These are phyloP conservation scores for Kodamaea laetipori DNA, from an alignment of 805 yeast species.

Conservation along the genomic window DNA sequence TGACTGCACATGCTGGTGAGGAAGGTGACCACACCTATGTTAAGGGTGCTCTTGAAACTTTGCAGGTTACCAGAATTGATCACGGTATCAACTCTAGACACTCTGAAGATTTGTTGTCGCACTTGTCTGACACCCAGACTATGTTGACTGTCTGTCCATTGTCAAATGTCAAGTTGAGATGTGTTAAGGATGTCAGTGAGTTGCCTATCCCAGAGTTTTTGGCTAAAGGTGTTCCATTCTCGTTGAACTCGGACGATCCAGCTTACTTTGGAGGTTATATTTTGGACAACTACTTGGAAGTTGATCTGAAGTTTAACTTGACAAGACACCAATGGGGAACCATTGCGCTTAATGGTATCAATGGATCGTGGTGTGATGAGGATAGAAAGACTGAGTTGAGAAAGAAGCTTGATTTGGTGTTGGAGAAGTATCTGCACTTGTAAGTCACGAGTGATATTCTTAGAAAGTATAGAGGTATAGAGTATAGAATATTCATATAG, in stretches of 20 bases:
- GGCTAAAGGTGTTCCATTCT: conserved; percentile 66
- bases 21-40: conserved; percentile 81
- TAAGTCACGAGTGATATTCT: background rate
- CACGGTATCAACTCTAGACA: conserved; percentile 74
- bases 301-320: conserved; percentile 67
- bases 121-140: conserved; percentile 56
- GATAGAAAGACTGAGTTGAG: conserved; percentile 54
- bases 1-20: conserved; percentile 90
- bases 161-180: conserved; percentile 75
- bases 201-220: conserved; percentile 65
- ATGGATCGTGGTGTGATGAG: conserved; percentile 73
- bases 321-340: conserved; percentile 58
- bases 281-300: conserved; percentile 69
- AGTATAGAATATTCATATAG: background rate
- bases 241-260: conserved; percentile 78
- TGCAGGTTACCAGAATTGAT: conserved; percentile 65
- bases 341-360: conserved; percentile 65
- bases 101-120: conserved; percentile 52
- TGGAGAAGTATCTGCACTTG: conserved; percentile 35
- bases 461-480: background rate
- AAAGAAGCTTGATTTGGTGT: conserved; percentile 45
- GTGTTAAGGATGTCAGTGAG: conserved; percentile 65
- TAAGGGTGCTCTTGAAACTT: conserved; percentile 54
- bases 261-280: conserved; percentile 35
- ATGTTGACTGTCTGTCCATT: conserved; percentile 76